Evolutionary conservation across 1,139 yeast species (phyloP).

Genomic region (Meyerozyma carpophila): DNA sequence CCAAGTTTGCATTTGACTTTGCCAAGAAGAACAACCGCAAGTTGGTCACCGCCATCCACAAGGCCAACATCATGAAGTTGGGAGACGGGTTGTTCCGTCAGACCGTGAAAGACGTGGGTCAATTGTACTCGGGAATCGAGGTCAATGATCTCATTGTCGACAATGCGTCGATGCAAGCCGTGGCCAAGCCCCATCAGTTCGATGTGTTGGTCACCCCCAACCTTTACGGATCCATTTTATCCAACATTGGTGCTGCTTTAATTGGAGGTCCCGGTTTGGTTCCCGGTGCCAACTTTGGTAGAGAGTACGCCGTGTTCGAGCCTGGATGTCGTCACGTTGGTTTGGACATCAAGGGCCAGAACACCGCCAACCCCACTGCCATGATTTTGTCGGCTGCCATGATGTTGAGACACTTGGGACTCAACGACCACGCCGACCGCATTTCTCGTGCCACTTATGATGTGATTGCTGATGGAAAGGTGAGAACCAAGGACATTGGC

Average conservation of each 20-base stretch:
- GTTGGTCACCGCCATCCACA: conserved; percentile 94
- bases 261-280: conserved; percentile 99
- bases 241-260: conserved; percentile 97
- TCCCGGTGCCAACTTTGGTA: conserved; percentile 97
- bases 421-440: conserved; percentile 76
- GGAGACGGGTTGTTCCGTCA: conserved; percentile 98
- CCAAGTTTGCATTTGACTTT: conserved; percentile 94
- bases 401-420: conserved; percentile 92
- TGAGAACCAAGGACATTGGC: conserved; percentile 81
- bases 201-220: conserved; percentile 97
- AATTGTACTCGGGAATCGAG: conserved; percentile 79
- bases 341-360: conserved; percentile 89
- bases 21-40: conserved; percentile 90
- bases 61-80: conserved; percentile 98
- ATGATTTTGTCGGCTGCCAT: conserved; percentile 87
- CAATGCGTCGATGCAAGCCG: conserved; percentile 99
- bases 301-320: conserved; percentile 96
- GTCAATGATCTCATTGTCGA: conserved; percentile 95
- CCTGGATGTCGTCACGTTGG: conserved; percentile 99
- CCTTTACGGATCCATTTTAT: conserved; percentile 94
- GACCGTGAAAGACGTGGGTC: conserved; percentile 87
- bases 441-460: conserved; percentile 85
- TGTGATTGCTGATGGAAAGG: conserved; percentile 82
- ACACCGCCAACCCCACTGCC: conserved; percentile 97
- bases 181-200: conserved; percentile 95